Evolutionary conservation across 345 rosid genomes (phyloP).

Genomic region (Corchorus capsularis): DNA sequence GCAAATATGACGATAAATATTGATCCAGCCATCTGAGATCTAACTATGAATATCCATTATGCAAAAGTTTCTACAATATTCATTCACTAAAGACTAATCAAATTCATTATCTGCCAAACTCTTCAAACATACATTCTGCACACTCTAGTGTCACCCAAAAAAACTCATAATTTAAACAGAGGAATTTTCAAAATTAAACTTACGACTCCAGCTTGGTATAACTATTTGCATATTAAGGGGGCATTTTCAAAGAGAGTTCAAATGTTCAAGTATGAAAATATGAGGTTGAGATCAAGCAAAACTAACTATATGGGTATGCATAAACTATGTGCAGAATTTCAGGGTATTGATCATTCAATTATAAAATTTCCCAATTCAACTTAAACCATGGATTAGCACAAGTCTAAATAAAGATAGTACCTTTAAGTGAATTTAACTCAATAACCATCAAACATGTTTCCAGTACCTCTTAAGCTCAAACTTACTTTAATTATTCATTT

Average conservation of each 20-base stretch:
- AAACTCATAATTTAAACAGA: neutral
- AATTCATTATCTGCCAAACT: neutral
- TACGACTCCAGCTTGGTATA: neutral
- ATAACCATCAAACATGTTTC: no score
- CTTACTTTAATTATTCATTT: neutral
- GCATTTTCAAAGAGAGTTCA: neutral
- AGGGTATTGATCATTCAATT: neutral
- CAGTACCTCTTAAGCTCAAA: neutral
- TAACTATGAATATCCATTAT: neutral
- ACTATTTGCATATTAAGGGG: neutral
- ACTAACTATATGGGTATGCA: neutral
- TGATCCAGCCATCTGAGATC: neutral
- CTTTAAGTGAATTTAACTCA: no score
- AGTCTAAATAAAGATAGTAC: no score
- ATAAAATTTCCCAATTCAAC: neutral
- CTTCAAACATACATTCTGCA: neutral
- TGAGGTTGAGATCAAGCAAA: neutral
- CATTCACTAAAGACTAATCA: neutral
- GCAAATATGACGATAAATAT: neutral
- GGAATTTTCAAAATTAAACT: neutral
- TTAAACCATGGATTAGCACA: neutral
- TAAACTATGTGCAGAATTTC: neutral
- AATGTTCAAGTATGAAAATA: neutral
- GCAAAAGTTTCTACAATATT: neutral
- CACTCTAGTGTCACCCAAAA: neutral